Evolutionary conservation across 352 stramenopile genomes (phyloP).

Genomic region (Globisporangium orthogonon): DNA sequence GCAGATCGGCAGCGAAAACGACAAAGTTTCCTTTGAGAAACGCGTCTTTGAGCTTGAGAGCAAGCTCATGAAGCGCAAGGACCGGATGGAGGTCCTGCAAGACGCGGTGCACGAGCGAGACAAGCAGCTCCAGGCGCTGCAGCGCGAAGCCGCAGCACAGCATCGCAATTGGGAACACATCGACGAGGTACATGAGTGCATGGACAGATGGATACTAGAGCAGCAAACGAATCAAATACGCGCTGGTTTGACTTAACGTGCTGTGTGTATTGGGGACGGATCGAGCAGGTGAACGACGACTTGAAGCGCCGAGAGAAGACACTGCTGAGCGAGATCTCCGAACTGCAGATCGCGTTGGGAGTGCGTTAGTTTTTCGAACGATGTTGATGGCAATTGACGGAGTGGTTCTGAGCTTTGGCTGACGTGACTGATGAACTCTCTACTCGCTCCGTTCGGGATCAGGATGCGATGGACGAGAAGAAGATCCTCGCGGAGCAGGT

Average conservation of each 20-base stretch:
- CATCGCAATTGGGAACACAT: slow-evolving; percentile 32
- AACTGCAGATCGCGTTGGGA: slow-evolving; percentile 37
- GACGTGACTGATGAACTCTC: neutral
- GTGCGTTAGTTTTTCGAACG: slow-evolving; percentile 18
- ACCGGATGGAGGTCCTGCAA: slow-evolving; percentile 27
- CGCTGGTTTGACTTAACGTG: neutral
- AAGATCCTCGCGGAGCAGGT: slow-evolving; percentile 45
- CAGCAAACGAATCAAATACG: neutral
- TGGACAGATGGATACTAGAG: neutral
- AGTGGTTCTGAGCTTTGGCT: too few relatives aligned
- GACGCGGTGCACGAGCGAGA: slow-evolving; percentile 43
- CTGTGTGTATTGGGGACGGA: neutral
- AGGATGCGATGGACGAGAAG: slow-evolving; percentile 58
- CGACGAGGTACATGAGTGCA: slow-evolving; percentile 28
- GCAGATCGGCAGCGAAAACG: slow-evolving; percentile 14
- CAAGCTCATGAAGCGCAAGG: slow-evolving; percentile 33
- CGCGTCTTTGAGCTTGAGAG: slow-evolving; percentile 24
- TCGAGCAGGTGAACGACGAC: slow-evolving; percentile 31
- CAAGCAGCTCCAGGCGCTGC: slow-evolving; percentile 31
- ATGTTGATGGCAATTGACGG: too few relatives aligned
- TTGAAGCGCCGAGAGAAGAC: slow-evolving; percentile 40
- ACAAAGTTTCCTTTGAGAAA: slow-evolving; percentile 22
- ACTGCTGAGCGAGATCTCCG: slow-evolving; percentile 47
- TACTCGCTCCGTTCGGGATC: neutral
- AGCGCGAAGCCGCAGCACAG: slow-evolving; percentile 29